Percentiles rank a stretch among this genome's conserved stretches.
Conservation (phyloP, 2,329 filamentous ascomycete genomes). For the Podosphaera xanthii region DNA sequence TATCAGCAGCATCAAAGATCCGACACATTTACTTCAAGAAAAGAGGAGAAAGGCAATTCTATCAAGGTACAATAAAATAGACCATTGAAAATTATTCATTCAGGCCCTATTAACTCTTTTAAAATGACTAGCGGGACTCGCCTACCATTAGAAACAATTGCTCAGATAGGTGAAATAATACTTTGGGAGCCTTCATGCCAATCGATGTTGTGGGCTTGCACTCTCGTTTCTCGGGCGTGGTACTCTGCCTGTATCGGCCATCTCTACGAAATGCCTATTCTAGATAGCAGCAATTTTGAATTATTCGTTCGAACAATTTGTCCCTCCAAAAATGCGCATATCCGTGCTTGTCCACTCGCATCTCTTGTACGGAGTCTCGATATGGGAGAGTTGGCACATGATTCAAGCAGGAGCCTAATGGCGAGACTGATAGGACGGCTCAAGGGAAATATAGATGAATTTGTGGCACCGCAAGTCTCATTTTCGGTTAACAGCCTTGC, state of each 20-base stretch:
- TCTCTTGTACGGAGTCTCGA: conserved; percentile 14
- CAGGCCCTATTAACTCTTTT: neutral
- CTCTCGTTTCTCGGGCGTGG: conserved; percentile 15
- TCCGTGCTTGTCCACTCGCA: conserved; percentile 13
- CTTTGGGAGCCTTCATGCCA: conserved; percentile 8
- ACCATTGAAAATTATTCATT: neutral
- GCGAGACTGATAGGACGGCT: conserved; percentile 15
- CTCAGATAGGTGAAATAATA: conserved; percentile 13
- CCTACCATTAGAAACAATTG: conserved; percentile 15
- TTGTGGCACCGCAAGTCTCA: conserved; percentile 16
- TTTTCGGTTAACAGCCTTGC: conserved; percentile 17
- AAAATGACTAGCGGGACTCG: conserved; percentile 8
- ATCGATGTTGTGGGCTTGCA: conserved; percentile 12
- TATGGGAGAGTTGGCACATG: conserved; percentile 16
- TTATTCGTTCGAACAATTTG: conserved; percentile 15
- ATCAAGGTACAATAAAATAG: too few species aligned
- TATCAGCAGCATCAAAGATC: too few species aligned
- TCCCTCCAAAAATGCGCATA: conserved; percentile 17
- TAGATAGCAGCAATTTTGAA: conserved; percentile 14
- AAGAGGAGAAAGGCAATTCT: too few species aligned
- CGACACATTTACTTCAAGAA: too few species aligned
- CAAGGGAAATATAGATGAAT: conserved; percentile 15
- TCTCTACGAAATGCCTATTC: conserved; percentile 13
- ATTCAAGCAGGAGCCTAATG: conserved; percentile 13
- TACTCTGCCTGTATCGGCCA: conserved; percentile 11